phyloP scores from a whole-genome alignment of 306 rosid genomes.

The Quillaja saponaria region DNA sequence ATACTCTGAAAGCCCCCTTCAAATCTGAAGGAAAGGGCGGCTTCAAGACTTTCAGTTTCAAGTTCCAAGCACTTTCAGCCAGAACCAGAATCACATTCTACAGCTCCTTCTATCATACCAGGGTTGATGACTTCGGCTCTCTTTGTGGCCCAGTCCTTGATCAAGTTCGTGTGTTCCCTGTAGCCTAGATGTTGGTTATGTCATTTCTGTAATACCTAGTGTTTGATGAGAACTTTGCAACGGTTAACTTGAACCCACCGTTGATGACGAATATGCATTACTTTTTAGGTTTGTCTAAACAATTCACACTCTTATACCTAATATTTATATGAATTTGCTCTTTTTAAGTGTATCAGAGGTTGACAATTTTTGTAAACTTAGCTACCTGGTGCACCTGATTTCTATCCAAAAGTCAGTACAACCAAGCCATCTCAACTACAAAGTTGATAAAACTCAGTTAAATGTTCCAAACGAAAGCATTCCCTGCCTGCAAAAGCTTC shows the following conservation, averaged over 20 bases:
- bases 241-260: constrained; percentile 19
- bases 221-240: constrained; percentile 37
- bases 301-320: no score
- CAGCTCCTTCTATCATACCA: constrained; percentile 88
- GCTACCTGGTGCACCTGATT: no score
- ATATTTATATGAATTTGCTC: no score
- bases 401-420: no score
- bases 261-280: constrained; percentile 26
- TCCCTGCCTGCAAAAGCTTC: no score
- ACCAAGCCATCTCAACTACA: no score
- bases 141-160: constrained; percentile 94
- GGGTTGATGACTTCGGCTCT: constrained; percentile 72
- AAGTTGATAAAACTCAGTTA: no score
- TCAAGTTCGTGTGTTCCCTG: constrained; percentile 57
- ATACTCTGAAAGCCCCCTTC: constrained; percentile 73
- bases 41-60: constrained; percentile 55
- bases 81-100: constrained; percentile 88
- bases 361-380: no score
- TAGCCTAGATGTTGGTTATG: constrained; percentile 28
- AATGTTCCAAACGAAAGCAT: no score
- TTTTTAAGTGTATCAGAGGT: no score
- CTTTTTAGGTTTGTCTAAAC: no score
- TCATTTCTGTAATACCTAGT: constrained; percentile 4
- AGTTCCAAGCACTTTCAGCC: constrained; percentile 58
- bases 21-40: constrained; percentile 72